Evolutionary conservation across 208 protist genomes (phyloP), one percentile per base, ranked within the genome.

Genomic region (Wallacemonas sp.): DNA sequence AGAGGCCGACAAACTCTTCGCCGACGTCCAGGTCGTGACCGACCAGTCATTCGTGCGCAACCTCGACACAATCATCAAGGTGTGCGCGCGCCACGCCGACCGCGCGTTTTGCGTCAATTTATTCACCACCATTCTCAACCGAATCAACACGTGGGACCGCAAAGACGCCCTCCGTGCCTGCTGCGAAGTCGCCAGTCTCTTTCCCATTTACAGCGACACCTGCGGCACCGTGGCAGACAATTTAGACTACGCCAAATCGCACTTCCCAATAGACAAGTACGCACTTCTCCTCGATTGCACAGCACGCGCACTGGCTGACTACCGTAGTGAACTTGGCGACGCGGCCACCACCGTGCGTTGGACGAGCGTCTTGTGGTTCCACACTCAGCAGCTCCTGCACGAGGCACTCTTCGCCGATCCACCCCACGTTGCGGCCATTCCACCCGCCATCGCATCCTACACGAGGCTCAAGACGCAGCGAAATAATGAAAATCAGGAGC

Each of bases 31-130:
- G 24, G 56, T 85, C 41, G 66, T 88, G 4, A 65, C 48, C 0
- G 78, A 80, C 36, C 19, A 16, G n/a, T 57, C 72, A 0, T 88
- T 88, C 67, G 49, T 73, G 24, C 46, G 52, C 8, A 54, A 63
- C 14, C 81, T 84, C 67, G 16, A 34, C 19, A 48, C 23, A 0
- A 74, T 68, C n/a, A 30, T 83, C 29, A 41, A 19, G 9, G 63
- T 33, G 4, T 49, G 73, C 4, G 58, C 38, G 16, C 34, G 32
- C 16, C 73, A 68, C 12, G 62, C 74, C n/a, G 74, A 80, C 23
- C 34, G 68, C 52, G 30, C 2, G 0, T 49, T 74, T 5, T 49
- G 62, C 16, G 30, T 69, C 23, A 68, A 78, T 2, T 36, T 78
- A 5, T 74, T 67, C 21, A 60, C 60, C 19, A 47, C 21, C 4